A percentile compares a stretch with the other conserved stretches of the same genome.
Conservation (phyloP, 2,329 filamentous ascomycete genomes). For the Penicillium sp. region DNA sequence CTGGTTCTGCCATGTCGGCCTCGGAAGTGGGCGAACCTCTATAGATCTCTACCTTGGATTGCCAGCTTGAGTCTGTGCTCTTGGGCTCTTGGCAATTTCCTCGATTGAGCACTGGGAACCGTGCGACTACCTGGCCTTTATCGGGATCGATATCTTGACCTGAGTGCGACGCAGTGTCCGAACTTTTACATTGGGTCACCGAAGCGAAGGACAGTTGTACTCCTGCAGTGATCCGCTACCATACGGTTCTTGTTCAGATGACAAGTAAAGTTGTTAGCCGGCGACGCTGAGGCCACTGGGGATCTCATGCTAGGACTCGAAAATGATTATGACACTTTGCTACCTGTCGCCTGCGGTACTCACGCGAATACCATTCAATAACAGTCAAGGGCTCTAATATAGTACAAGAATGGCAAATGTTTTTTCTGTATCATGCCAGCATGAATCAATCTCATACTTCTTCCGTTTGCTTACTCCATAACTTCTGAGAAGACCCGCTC, state of each 20-base stretch:
- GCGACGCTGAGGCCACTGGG: too few relatives aligned
- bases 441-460: constrained; percentile 3
- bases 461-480: constrained; percentile 9
- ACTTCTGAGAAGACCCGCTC: constrained; percentile 8
- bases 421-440: neutral
- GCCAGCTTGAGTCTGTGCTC: neutral
- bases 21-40: neutral
- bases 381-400: neutral
- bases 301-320: too few relatives aligned
- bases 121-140: too few relatives aligned
- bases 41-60: neutral
- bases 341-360: too few relatives aligned
- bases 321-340: too few relatives aligned
- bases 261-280: too few relatives aligned
- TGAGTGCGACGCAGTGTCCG: too few relatives aligned
- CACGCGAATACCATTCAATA: constrained; percentile 5
- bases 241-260: too few relatives aligned
- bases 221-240: too few relatives aligned
- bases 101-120: neutral
- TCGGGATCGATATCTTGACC: too few relatives aligned
- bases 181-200: too few relatives aligned
- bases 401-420: neutral
- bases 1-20: neutral
- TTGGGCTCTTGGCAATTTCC: neutral
- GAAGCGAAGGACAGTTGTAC: too few relatives aligned